Evolutionary conservation across 2,329 filamentous ascomycete species (phyloP), one percentile per base, ranked within the genome.

Genomic region (Neofusicoccum cordaticola): DNA sequence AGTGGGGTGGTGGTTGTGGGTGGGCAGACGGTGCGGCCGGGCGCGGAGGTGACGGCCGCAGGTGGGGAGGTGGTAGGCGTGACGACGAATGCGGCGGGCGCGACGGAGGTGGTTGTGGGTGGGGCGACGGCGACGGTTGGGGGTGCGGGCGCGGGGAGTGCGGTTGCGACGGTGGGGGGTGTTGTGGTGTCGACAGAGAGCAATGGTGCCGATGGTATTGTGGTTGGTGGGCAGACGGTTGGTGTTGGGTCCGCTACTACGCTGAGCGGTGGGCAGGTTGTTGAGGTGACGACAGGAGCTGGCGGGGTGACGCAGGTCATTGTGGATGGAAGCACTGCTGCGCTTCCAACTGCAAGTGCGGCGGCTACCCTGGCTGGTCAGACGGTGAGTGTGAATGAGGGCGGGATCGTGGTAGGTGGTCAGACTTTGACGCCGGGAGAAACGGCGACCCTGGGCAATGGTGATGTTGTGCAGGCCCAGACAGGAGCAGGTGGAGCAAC

Each of bases 181-280:
- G 31, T 39, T 9, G 11, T 22, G 1, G 31, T 53, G 9, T 31
- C 27, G 27, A 7, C 27, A 1, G 35, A 17, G 2, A 34, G 22
- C 7, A 17, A 12, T 7, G 35, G 51, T 4, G 1, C 1, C 1
- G 51, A 17, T 15, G 51, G 17, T 2, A 27, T 52, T 3, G 39
- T 63, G 5, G 39, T 53, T 34, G 37, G 31, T 2, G 61, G 61
- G 3, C 47, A 52, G 39, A 63, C 61, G 15, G 68, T 75, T 11
- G 70, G 71, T 5, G 68, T 68, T 31, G 73, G 72, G 12, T 62
- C 73, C 1, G 72, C 71, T 0, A 72, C 71, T 8, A 69, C 67
- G 2, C 39, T 75, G 8, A 68, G 70, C 5, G 64, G 63, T 3
- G 71, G 69, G 3, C 72, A 71, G 0, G 67, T 71, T n/a, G 58